These are phyloP conservation scores for Russula compacta DNA, from an alignment of 768 basidiomycete genomes.

Conservation along the genomic window DNA sequence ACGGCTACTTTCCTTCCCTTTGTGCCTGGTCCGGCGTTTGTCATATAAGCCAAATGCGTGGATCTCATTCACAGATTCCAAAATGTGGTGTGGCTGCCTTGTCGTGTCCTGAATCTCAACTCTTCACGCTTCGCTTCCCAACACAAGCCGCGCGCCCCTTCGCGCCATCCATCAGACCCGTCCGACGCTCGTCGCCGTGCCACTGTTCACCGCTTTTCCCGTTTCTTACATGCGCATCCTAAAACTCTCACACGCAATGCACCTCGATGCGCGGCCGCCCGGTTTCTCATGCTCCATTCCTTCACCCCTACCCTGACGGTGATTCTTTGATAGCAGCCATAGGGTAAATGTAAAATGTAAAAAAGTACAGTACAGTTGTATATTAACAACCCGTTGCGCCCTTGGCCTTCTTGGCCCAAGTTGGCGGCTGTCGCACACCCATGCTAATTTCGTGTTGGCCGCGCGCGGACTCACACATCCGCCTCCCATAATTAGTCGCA, in stretches of 20 bases:
- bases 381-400: not conserved
- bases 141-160: constrained; percentile 5
- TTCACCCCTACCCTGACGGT: constrained; percentile 2
- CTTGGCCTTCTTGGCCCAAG: too few relatives aligned
- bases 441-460: constrained; percentile 16
- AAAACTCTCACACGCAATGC: not conserved
- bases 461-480: constrained; percentile 11
- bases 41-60: constrained; percentile 19
- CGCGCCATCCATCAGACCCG: constrained; percentile 17
- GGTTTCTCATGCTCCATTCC: not conserved
- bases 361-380: not conserved
- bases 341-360: not conserved
- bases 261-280: constrained; percentile 9
- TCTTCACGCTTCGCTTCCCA: constrained; percentile 8
- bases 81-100: constrained; percentile 1
- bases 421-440: constrained; percentile 10
- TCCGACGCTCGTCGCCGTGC: constrained; percentile 17
- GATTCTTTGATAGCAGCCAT: constrained; percentile 4
- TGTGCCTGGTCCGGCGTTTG: constrained; percentile 18
- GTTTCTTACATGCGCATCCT: constrained; percentile 6
- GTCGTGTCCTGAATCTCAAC: not conserved
- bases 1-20: constrained; percentile 15
- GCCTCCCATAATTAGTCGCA: constrained; percentile 13
- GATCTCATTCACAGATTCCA: constrained; percentile 19
- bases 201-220: constrained; percentile 14